These are phyloP conservation scores for Zymoseptoria tritici DNA, from an alignment of 2,329 filamentous ascomycete genomes.

Conservation along the genomic window DNA sequence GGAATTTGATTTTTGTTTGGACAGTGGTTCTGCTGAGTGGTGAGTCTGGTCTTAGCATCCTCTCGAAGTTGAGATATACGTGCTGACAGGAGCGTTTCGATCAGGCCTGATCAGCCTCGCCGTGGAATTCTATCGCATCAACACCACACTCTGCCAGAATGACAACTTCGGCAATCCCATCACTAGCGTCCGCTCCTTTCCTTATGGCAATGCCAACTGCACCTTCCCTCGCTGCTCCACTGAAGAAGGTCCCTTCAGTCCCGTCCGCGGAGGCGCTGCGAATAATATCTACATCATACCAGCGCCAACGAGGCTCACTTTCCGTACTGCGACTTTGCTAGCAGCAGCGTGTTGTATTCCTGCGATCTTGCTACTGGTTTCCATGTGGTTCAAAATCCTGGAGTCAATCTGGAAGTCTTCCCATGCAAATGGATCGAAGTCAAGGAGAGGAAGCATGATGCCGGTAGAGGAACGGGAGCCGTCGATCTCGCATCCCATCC, in stretches of 20 bases:
- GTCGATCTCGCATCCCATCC: neutral
- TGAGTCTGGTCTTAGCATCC: slow-evolving; percentile 24
- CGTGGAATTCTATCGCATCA: slow-evolving; percentile 56
- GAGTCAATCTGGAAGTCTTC: slow-evolving; percentile 51
- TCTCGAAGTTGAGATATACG: too few species aligned
- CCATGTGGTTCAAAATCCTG: slow-evolving; percentile 58
- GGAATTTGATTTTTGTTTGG: slow-evolving; percentile 62
- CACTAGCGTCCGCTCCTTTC: slow-evolving; percentile 35
- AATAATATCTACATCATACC: slow-evolving; percentile 57
- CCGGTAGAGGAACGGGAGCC: neutral
- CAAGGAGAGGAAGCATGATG: neutral
- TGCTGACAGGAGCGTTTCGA: too few species aligned
- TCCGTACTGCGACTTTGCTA: slow-evolving; percentile 53
- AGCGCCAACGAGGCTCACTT: slow-evolving; percentile 48
- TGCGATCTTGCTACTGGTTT: slow-evolving; percentile 53
- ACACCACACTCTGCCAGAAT: slow-evolving; percentile 37
- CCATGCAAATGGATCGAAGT: neutral
- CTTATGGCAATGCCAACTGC: slow-evolving; percentile 43
- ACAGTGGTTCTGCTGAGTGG: slow-evolving; percentile 54
- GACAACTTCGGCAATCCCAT: slow-evolving; percentile 35
- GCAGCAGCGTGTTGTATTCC: slow-evolving; percentile 59
- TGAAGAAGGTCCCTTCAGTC: slow-evolving; percentile 44
- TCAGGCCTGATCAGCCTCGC: slow-evolving; percentile 53
- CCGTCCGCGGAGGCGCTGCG: slow-evolving; percentile 48
- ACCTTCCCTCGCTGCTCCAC: slow-evolving; percentile 16